Conservation (phyloP, 805 yeast species). For the Zygosaccharomyces gambellarensis region DNA sequence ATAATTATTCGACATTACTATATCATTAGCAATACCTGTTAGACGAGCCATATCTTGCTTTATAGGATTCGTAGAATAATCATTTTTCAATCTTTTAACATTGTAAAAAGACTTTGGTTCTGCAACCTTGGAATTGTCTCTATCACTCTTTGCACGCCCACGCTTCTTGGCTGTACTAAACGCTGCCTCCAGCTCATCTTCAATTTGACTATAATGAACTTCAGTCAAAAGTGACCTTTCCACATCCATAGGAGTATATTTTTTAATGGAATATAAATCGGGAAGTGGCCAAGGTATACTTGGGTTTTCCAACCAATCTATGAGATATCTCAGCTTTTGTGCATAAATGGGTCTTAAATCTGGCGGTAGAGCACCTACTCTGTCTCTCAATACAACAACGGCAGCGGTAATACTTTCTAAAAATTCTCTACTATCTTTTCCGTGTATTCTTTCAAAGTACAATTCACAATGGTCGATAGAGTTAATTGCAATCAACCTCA, state of each 20-base stretch:
- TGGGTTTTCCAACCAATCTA: constrained; percentile 53
- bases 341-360: constrained; percentile 71
- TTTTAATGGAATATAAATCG: constrained; percentile 57
- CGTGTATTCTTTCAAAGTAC: constrained; percentile 39
- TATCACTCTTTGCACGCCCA: constrained; percentile 17
- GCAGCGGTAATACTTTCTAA: constrained; percentile 74
- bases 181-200: constrained; percentile 42
- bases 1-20: constrained; percentile 35
- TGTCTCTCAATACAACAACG: constrained; percentile 72
- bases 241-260: constrained; percentile 66
- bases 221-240: constrained; percentile 73
- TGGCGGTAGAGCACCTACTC: constrained; percentile 77
- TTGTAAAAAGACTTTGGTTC: constrained; percentile 44
- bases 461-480: constrained; percentile 78
- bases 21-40: constrained; percentile 47
- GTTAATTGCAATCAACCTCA: constrained; percentile 70
- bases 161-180: constrained; percentile 30
- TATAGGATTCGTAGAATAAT: constrained; percentile 66
- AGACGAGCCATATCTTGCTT: constrained; percentile 46
- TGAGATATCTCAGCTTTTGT: constrained; percentile 57
- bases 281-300: constrained; percentile 70
- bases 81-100: constrained; percentile 56
- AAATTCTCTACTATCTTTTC: constrained; percentile 38
- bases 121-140: constrained; percentile 4
- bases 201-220: constrained; percentile 50